Conservation (phyloP, 2,329 filamentous ascomycete genomes). For the Botrytis fabae region DNA sequence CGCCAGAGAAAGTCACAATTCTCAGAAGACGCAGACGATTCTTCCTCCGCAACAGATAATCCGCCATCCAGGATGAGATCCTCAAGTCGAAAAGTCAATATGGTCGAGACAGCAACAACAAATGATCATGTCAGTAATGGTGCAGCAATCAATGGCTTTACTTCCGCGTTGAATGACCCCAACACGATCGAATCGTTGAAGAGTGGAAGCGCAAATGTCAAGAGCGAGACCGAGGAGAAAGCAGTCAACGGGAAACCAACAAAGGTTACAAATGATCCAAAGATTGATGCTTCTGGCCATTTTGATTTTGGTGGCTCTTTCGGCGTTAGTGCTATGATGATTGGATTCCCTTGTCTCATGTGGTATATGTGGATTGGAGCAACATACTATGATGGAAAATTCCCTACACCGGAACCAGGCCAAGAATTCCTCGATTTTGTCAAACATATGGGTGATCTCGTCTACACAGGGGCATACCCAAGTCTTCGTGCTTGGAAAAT, state of each 20-base stretch:
- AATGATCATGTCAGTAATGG: constrained; percentile 30
- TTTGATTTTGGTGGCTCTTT: constrained; percentile 85
- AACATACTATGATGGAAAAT: constrained; percentile 83
- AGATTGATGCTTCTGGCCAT: constrained; percentile 61
- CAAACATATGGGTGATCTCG: constrained; percentile 66
- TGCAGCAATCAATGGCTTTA: constrained; percentile 21
- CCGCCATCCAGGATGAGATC: constrained; percentile 28
- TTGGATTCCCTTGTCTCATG: constrained; percentile 91
- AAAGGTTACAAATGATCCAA: constrained; percentile 60
- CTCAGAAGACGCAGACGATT: constrained; percentile 39
- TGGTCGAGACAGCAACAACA: constrained; percentile 31
- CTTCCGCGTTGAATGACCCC: constrained; percentile 22
- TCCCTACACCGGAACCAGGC: constrained; percentile 66
- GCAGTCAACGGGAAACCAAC: constrained; percentile 57
- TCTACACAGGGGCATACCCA: constrained; percentile 84
- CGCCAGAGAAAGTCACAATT: constrained; percentile 43
- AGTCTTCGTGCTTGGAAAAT: constrained; percentile 81
- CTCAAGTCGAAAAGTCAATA: constrained; percentile 32
- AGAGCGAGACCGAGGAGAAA: constrained; percentile 23
- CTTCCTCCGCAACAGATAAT: constrained; percentile 40
- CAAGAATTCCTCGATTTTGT: constrained; percentile 72
- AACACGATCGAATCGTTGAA: constrained; percentile 19
- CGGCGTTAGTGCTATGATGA: constrained; percentile 84
- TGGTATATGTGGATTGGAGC: constrained; percentile 99
- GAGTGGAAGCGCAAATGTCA: constrained; percentile 24